Evolutionary conservation across 2,329 filamentous ascomycete genomes (phyloP).

Genomic region (Curvularia verruculosa): DNA sequence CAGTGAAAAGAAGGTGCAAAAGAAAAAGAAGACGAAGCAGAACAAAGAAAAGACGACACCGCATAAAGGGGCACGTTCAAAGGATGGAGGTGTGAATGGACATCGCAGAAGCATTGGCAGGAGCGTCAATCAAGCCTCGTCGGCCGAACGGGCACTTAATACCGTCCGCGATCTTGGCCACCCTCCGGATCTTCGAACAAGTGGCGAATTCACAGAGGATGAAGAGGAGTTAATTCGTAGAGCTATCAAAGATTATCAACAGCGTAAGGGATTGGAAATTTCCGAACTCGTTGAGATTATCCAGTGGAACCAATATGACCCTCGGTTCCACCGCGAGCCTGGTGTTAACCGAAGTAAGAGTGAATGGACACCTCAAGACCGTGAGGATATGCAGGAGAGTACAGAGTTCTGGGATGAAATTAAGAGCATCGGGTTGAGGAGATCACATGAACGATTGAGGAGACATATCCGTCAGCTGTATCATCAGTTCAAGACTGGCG

Average conservation of each 20-base stretch:
- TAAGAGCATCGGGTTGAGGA: constrained; percentile 38
- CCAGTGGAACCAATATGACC: constrained; percentile 18
- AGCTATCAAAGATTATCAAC: constrained; percentile 29
- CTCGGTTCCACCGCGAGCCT: background rate
- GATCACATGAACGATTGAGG: constrained; percentile 43
- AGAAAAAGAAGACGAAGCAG: background rate
- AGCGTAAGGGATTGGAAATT: constrained; percentile 22
- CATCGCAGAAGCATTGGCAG: background rate
- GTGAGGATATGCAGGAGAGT: constrained; percentile 18
- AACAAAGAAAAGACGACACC: background rate
- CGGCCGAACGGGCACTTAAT: constrained; percentile 26
- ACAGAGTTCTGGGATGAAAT: constrained; percentile 43
- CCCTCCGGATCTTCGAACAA: constrained; percentile 21
- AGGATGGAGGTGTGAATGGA: background rate
- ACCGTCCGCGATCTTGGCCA: constrained; percentile 16
- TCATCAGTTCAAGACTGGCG: constrained; percentile 68
- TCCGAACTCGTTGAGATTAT: constrained; percentile 30
- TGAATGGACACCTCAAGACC: constrained; percentile 5
- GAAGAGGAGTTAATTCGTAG: constrained; percentile 34
- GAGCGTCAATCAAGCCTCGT: background rate
- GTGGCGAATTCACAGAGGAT: constrained; percentile 28
- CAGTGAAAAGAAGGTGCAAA: background rate
- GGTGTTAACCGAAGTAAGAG: background rate
- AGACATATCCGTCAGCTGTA: constrained; percentile 65
- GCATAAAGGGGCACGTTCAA: background rate